phyloP scores from a whole-genome alignment of 257 asterid genomes.

The Plantago ovata region DNA sequence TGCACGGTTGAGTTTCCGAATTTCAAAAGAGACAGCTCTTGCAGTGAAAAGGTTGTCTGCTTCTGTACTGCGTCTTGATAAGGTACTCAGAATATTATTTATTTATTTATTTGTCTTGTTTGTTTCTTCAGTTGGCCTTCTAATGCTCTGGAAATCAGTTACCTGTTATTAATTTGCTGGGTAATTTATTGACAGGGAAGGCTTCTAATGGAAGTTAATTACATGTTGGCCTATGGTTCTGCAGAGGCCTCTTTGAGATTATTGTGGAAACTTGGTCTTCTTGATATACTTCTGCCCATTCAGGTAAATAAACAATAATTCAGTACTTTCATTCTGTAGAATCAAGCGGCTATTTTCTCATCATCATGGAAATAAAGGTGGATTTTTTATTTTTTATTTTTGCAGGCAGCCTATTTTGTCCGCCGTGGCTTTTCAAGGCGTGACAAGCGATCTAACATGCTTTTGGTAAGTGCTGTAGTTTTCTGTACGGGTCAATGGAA shows the following conservation, averaged over 20 bases:
- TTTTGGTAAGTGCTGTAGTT: conserved; percentile 53
- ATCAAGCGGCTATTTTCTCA: conserved; percentile 12
- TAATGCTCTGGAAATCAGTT: conserved; percentile 1
- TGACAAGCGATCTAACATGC: conserved; percentile 77
- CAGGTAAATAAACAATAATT: conserved; percentile 41
- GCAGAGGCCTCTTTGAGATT: conserved; percentile 81
- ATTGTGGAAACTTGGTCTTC: conserved; percentile 78
- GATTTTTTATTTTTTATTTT: conserved; percentile 18
- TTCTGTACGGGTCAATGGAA: not conserved
- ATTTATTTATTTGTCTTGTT: conserved; percentile 7
- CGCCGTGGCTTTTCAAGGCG: conserved; percentile 59
- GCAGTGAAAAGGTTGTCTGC: conserved; percentile 50
- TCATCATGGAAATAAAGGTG: conserved; percentile 17
- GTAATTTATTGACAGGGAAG: conserved; percentile 50
- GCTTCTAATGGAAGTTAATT: conserved; percentile 88
- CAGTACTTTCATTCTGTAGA: conserved; percentile 10
- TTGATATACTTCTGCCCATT: conserved; percentile 71
- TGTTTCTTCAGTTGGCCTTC: conserved; percentile 9
- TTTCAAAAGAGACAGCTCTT: conserved; percentile 65
- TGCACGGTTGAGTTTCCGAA: conserved; percentile 60
- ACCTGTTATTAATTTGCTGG: not conserved
- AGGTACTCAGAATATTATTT: conserved; percentile 36
- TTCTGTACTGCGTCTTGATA: conserved; percentile 66
- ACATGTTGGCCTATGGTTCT: conserved; percentile 90
- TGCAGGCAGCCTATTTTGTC: conserved; percentile 87